A percentile compares a stretch with the other conserved stretches of the same genome.
phyloP scores from a whole-genome alignment of 2,329 filamentous ascomycete genomes.

The Elsinoe ampelina region DNA sequence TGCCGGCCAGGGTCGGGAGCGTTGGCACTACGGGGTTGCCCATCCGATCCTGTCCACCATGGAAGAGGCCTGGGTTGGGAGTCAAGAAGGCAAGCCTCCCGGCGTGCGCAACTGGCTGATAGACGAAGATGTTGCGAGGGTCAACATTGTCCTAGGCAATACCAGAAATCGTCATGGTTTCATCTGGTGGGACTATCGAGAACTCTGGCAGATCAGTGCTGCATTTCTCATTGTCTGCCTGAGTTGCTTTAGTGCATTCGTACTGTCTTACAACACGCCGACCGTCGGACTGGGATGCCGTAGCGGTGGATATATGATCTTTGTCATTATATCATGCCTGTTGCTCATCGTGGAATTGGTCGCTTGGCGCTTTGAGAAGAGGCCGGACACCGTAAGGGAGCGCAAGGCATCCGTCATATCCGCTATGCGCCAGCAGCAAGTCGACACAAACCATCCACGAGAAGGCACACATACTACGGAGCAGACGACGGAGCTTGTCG shows the following conservation, averaged over 20 bases:
- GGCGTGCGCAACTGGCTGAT: conserved; percentile 30
- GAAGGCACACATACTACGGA: no score
- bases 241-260: conserved; percentile 32
- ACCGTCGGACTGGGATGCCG: conserved; percentile 35
- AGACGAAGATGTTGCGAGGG: conserved; percentile 25
- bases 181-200: conserved; percentile 35
- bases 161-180: conserved; percentile 21
- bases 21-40: conserved; percentile 31
- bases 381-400: not conserved
- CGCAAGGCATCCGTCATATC: no score
- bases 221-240: conserved; percentile 30
- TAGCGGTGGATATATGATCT: conserved; percentile 38
- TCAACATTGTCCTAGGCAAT: conserved; percentile 30
- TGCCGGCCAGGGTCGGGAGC: conserved; percentile 30
- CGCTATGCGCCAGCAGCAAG: no score
- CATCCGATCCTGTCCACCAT: conserved; percentile 37
- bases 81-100: conserved; percentile 19
- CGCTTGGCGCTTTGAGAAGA: conserved; percentile 23
- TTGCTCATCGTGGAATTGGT: conserved; percentile 32
- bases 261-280: conserved; percentile 37
- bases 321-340: conserved; percentile 25
- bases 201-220: conserved; percentile 34
- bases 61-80: conserved; percentile 32
- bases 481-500: no score
- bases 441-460: no score